These are phyloP conservation scores for Annulohypoxylon moriforme DNA, from an alignment of 495 filamentous ascomycete genomes.

Conservation along the genomic window DNA sequence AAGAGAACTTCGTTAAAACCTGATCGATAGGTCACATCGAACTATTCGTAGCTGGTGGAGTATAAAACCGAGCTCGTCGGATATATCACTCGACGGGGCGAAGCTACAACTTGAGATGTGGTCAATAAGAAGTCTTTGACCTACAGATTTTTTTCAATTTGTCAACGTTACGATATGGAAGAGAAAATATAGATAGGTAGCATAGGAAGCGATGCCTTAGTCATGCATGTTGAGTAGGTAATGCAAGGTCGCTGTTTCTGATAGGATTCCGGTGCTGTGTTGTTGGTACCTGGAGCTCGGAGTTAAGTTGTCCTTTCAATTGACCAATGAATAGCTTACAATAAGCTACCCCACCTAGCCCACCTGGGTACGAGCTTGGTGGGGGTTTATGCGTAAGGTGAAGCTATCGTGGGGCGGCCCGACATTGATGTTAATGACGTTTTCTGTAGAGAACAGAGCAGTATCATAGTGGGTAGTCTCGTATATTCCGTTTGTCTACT, in stretches of 20 bases:
- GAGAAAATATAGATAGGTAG: too few relatives aligned
- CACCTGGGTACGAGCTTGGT: background rate
- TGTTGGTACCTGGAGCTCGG: background rate
- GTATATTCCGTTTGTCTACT: too few relatives aligned
- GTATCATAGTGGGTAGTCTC: too few relatives aligned
- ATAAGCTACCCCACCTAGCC: background rate
- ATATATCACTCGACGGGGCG: background rate
- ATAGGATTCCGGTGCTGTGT: background rate
- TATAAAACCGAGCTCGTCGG: conserved; percentile 7
- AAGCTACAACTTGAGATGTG: background rate
- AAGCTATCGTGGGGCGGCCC: conserved; percentile 1
- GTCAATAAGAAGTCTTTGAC: background rate
- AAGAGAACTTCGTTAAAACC: background rate
- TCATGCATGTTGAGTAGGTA: background rate
- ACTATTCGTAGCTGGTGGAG: background rate
- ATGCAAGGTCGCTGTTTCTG: background rate
- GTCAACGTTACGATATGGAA: too few relatives aligned
- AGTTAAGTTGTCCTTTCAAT: background rate
- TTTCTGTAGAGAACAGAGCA: too few relatives aligned
- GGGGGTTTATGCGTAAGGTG: background rate
- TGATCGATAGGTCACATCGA: background rate
- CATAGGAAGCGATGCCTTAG: background rate
- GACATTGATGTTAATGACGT: background rate
- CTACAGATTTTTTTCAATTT: background rate
- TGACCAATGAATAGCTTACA: background rate